phyloP scores from a whole-genome alignment of 257 asterid species.

The Salvia hispanica region DNA sequence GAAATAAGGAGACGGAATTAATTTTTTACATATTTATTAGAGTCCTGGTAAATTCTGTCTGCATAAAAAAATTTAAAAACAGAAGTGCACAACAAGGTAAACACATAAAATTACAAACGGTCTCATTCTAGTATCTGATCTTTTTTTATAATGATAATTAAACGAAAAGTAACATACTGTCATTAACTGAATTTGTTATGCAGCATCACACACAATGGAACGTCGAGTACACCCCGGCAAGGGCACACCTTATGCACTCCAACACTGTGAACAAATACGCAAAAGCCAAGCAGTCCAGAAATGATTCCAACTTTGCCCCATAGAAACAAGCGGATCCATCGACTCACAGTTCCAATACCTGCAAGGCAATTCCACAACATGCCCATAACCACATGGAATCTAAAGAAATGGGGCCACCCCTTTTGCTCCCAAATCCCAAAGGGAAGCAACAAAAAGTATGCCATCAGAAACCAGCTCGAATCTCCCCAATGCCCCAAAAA shows the following conservation, averaged over 20 bases:
- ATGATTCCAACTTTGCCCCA: constrained; percentile 93
- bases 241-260: constrained; percentile 78
- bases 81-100: not conserved
- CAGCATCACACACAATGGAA: constrained; percentile 93
- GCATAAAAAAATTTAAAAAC: not conserved
- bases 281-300: constrained; percentile 74
- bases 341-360: constrained; percentile 82
- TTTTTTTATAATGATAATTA: not conserved
- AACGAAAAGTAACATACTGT: not conserved
- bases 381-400: constrained; percentile 89
- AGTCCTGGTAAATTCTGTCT: not conserved
- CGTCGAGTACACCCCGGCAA: constrained; percentile 83
- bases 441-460: constrained; percentile 80
- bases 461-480: constrained; percentile 87
- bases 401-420: constrained; percentile 92
- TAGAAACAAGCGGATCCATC: constrained; percentile 76
- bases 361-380: constrained; percentile 92
- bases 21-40: no score
- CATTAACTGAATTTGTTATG: constrained; percentile 78
- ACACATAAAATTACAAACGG: not conserved
- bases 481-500: constrained; percentile 65
- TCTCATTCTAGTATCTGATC: not conserved
- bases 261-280: constrained; percentile 78
- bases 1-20: no score
- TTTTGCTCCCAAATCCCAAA: constrained; percentile 85